Conservation (phyloP, 192 early-diverging fungal species). For the Fimicolochytrium jonesii region DNA sequence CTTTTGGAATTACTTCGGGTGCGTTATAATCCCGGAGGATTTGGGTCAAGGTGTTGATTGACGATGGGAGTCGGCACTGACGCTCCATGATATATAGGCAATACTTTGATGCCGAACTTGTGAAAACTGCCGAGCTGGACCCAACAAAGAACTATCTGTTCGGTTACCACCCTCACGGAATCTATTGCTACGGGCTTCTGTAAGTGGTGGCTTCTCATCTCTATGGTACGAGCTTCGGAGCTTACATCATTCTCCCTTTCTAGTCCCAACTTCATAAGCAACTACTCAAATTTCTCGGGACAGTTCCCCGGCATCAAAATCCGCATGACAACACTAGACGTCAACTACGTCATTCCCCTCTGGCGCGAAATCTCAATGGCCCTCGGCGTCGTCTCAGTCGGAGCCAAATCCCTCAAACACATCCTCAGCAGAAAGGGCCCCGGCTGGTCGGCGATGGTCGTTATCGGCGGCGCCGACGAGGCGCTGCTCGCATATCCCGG, state of each 20-base stretch:
- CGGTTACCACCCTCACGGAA: constrained; percentile 82
- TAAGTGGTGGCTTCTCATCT: neutral
- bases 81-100: constrained; percentile 15
- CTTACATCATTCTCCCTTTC: neutral
- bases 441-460: constrained; percentile 16
- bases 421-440: constrained; percentile 18
- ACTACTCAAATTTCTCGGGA: neutral
- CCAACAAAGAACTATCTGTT: constrained; percentile 81
- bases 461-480: constrained; percentile 38
- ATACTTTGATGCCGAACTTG: constrained; percentile 73
- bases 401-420: constrained; percentile 16
- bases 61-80: neutral
- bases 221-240: no score
- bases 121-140: constrained; percentile 82
- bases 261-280: constrained; percentile 18
- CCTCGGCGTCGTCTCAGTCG: constrained; percentile 12
- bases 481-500: constrained; percentile 28
- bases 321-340: constrained; percentile 15
- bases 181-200: constrained; percentile 22
- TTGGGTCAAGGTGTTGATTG: neutral
- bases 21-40: neutral
- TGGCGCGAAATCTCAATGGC: constrained; percentile 28
- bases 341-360: constrained; percentile 24
- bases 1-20: constrained; percentile 15
- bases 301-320: constrained; percentile 27